These are phyloP conservation scores for Penicillium paxilli DNA, from an alignment of 495 filamentous ascomycete genomes.

Conservation along the genomic window DNA sequence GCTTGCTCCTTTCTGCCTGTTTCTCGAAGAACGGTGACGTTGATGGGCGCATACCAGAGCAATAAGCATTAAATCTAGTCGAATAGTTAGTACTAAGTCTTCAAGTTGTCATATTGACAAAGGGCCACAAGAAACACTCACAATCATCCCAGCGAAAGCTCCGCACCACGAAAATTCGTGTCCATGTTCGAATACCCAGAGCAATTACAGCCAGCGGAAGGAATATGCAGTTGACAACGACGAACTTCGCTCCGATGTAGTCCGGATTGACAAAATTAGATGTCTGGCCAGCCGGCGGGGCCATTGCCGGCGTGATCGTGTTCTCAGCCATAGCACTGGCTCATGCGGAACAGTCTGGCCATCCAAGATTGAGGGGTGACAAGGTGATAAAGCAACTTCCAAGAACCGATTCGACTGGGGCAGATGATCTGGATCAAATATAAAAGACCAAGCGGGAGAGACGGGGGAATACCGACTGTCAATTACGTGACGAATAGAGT, in stretches of 20 bases:
- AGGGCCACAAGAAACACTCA: too few species aligned
- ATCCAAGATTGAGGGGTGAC: background rate
- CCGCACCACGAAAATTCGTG: conserved; percentile 33
- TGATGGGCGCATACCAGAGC: conserved; percentile 27
- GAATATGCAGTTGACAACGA: conserved; percentile 31
- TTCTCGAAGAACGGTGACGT: background rate
- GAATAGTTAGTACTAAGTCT: conserved; percentile 1
- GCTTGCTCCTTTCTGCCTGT: background rate
- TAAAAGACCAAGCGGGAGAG: background rate
- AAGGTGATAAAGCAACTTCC: too few species aligned
- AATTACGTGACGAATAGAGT: background rate
- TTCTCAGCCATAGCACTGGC: conserved; percentile 19
- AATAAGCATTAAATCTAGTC: conserved; percentile 28
- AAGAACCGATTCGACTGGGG: background rate
- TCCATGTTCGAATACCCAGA: conserved; percentile 36
- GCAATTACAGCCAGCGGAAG: conserved; percentile 28
- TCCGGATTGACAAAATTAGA: conserved; percentile 35
- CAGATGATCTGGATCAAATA: background rate
- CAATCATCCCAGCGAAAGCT: conserved; percentile 42
- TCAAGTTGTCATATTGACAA: too few species aligned
- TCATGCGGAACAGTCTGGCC: background rate
- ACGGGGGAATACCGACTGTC: background rate
- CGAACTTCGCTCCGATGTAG: conserved; percentile 19
- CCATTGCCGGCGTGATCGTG: conserved; percentile 26
- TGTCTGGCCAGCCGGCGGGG: conserved; percentile 32